Evolutionary conservation across 257 asterid species (phyloP), one percentile per base, ranked within the genome.

Genomic region (Leptodermis oblonga): DNA sequence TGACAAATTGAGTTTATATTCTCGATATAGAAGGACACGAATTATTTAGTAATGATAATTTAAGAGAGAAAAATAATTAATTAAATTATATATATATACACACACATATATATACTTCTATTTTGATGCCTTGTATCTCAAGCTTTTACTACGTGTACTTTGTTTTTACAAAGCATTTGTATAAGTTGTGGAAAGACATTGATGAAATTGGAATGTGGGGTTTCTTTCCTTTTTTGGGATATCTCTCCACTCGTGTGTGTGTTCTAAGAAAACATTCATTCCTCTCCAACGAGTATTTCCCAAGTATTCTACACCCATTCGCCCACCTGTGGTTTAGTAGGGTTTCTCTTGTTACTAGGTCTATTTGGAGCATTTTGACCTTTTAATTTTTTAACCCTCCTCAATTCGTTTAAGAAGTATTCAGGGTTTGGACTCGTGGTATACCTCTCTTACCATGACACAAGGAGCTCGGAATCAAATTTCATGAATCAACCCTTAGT

Each of bases 191-290:
- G 30, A 51, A 25, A 51, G 56, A 7, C 28, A 51, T 43, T 43
- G 9, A 43, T 8, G 2, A 8, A n/a, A n/a, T 18, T n/a, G 56
- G 28, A 51, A 1, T n/a, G 39, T 34, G 39, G 39, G 39, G 39
- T n/a, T 60, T 49, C 15, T 13, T 70, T 66, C 33, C 37, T 52
- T 41, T 65, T 70, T 41, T 53, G 49, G 73, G 72, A 54, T 55
- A 70, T 70, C 78, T 68, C 8, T 41, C 8, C 46, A 41, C 46
- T 4, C 5, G 46, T 41, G 46, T 67, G 69, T 80, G 70, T 77
- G 49, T 66, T 75, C 56, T 33, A 79, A 76, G 86, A 70, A 76
- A 84, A 69, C 56, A 20, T 51, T 72, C n/a, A 65, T 74, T 54
- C 65, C 13, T 58, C 37, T 65, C 37, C 45, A 43, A 37, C 31